Evolutionary conservation across 2,329 filamentous ascomycete species (phyloP), one percentile per base, ranked within the genome.

Genomic region (Paraphoma sp.): DNA sequence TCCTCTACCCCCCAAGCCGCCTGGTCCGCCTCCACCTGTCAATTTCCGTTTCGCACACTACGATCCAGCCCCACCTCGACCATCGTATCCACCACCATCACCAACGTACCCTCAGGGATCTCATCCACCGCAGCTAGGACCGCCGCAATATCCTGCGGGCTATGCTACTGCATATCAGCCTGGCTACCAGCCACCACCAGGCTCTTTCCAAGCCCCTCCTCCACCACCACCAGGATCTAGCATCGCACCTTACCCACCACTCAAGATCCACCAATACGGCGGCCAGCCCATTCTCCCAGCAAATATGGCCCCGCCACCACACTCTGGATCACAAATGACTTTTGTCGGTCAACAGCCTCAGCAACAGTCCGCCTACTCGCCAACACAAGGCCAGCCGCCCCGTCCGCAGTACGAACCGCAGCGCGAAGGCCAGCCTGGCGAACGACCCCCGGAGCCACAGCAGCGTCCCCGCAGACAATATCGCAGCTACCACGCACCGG

Each of bases 61-160:
- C 46, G 72, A 74, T 48, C 72, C 73, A n/a, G 65, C 63, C 8
- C 70, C 71, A 17, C 60, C 66, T 14, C 61, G 67, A 31, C 44
- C 63, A 12, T 18, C 63, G 6, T 70, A 69, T 38, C 66, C 69
- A 47, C 62, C 65, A n/a, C 57, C 65, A 40, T 55, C 66, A 28
- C 60, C 67, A 40, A 63, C 49, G 28, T 72, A 71, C 50, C 60
- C 65, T 36, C 53, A 66, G 29, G 41, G 48, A 3, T 63, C 68
- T 23, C 65, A 65, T 48, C 57, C 59, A 6, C 54, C 65, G 16
- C 64, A 63, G 12, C 17, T 54, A 6, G 57, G 46, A 11, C 62
- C 56, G 28, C 60, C 57, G 9, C 90, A 80, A 84, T 88, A 91
- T 30, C 29, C 60, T 43, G 51, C 55, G 30, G 36, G 56, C 16